A percentile compares a stretch with the other conserved stretches of the same genome.
Evolutionary conservation across 176 grass and related monocot species (phyloP).

Genomic region (Rhynchospora tenuis): DNA sequence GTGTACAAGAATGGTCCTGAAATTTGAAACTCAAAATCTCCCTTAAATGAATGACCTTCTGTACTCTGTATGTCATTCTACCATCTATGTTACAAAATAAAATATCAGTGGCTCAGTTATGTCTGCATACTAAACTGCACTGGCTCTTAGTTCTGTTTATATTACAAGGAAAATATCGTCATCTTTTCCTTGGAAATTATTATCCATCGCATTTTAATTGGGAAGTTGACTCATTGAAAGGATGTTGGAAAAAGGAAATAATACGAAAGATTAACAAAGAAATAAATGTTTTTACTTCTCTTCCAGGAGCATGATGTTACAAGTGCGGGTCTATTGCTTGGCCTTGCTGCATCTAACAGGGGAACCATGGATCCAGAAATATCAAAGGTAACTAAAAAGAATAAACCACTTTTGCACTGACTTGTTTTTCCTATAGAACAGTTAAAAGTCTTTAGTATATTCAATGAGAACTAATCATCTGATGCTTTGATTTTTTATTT

Average conservation of each 20-base stretch:
- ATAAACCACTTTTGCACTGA: not conserved
- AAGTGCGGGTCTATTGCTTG: slow-evolving; percentile 82
- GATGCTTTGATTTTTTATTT: not conserved
- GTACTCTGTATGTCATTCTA: not conserved
- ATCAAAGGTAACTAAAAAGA: slow-evolving; percentile 61
- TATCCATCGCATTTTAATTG: not conserved
- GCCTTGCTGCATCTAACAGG: slow-evolving; percentile 81
- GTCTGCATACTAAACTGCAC: not conserved
- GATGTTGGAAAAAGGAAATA: not conserved
- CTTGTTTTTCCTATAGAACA: slow-evolving; percentile 14
- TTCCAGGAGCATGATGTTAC: slow-evolving; percentile 91
- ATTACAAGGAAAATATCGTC: not conserved
- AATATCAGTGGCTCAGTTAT: not conserved
- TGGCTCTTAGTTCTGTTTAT: not conserved
- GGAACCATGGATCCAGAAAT: slow-evolving; percentile 89
- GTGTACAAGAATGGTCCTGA: not conserved
- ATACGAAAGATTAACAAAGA: not conserved
- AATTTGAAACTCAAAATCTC: not conserved
- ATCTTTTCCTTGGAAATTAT: not conserved
- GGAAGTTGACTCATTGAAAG: not conserved
- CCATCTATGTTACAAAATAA: not conserved
- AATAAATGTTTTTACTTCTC: slow-evolving; percentile 11
- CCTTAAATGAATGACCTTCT: not conserved
- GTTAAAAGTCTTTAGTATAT: slow-evolving; percentile 9
- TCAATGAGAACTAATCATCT: not conserved